Base-by-base conservation (phyloP, 2,329 filamentous ascomycete genomes). In the Phoma herbarum region DNA sequence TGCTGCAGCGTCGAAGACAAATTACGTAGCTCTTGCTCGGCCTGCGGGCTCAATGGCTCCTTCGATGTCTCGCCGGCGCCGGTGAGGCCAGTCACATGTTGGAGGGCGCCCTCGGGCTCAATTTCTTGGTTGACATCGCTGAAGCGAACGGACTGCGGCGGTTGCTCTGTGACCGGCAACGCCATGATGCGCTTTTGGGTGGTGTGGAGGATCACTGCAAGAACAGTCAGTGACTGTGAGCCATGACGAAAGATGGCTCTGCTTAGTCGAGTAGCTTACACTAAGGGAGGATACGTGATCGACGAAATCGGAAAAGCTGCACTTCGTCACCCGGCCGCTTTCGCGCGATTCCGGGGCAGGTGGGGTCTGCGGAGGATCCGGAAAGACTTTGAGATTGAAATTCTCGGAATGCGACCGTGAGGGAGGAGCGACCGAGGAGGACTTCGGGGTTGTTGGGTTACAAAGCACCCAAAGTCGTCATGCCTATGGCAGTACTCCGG, bases 1-100 rank as follows among this genome's bases (percentile, higher is more conserved):
- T 87, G 87, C 64, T 92, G 90, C 25, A 96, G 81, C 23, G 87
- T 88, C 67, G 88, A 86, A 49, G 90, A 88, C 61, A 97, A 81
- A 59, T 87, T 88, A 65, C 85, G 86, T 56, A 96, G 82, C 72
- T 93, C 86, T 56, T 91, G 88, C 65, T 80, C 76, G 42, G 77
- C 78, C 65, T 85, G 81, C 7, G 75, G 73, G 54, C 74, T 74
- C 63, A 81, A 67, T 49, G 71, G 63, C 48, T 72, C 70, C 37
- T 72, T 65, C 18, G 58, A 53, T 7, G 51, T 57, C 57, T 66
- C 62, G 52, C 62, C 62, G 37, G 64, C 61, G 44, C 62, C 60
- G 37, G 72, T 66, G 60, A 75, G 66, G 48, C 68, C 66, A 58
- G 69, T 73, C 54, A 73, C 59, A 60, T 72, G 72, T 60, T 76